Percentiles rank a stretch among this genome's conserved stretches.
Conservation (phyloP, 352 stramenopile species). For the Phytophthora citricola region DNA sequence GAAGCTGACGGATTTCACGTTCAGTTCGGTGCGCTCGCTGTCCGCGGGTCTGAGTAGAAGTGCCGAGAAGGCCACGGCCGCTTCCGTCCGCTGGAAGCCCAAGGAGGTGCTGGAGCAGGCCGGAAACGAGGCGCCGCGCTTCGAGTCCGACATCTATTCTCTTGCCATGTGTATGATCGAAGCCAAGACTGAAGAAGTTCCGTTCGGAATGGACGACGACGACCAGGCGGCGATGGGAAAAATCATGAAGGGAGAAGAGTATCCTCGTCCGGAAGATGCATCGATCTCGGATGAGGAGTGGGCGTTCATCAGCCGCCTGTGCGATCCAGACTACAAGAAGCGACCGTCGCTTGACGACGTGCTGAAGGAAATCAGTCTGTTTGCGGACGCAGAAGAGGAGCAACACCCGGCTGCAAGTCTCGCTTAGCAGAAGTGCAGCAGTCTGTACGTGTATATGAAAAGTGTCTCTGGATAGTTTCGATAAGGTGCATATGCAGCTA, state of each 20-base stretch:
- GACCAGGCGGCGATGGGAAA: conserved; percentile 5
- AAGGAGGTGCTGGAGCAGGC: conserved; percentile 29
- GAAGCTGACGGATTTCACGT: conserved; percentile 46
- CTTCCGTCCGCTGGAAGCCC: conserved; percentile 36
- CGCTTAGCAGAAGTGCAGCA: conserved; percentile 5
- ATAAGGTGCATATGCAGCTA: neutral
- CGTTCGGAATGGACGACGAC: conserved; percentile 9
- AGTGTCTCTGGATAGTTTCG: neutral
- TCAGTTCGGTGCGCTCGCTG: conserved; percentile 20
- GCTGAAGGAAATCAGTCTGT: conserved; percentile 11
- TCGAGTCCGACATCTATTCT: conserved; percentile 38
- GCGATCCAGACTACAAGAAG: conserved; percentile 14
- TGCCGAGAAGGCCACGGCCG: neutral
- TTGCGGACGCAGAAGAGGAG: conserved; percentile 18
- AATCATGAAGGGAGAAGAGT: conserved; percentile 19
- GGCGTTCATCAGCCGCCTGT: conserved; percentile 20
- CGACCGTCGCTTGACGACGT: conserved; percentile 23
- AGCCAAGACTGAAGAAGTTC: conserved; percentile 11
- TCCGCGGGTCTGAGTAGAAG: conserved; percentile 19
- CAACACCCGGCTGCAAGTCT: conserved; percentile 12
- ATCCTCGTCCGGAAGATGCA: conserved; percentile 1
- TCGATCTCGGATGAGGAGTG: conserved; percentile 11
- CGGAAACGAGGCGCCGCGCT: conserved; percentile 1
- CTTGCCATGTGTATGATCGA: conserved; percentile 42
- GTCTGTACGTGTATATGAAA: neutral